Conservation (phyloP, 2,329 filamentous ascomycete genomes). For the Sporothrix pallida region DNA sequence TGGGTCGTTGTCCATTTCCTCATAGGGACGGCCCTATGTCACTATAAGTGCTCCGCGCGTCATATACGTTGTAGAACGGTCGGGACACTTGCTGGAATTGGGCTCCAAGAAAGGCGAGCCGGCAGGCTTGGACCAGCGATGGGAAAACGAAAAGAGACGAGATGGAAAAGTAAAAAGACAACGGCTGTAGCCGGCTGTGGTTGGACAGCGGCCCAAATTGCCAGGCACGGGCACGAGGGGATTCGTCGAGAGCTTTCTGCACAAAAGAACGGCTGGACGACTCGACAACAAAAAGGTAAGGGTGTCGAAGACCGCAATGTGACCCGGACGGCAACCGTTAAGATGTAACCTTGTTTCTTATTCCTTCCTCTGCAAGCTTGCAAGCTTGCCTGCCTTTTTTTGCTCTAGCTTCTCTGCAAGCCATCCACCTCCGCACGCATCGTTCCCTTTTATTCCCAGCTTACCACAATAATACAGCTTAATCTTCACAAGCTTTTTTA, state of each 20-base stretch:
- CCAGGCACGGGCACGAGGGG: constrained; percentile 22
- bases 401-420: not conserved
- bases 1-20: not conserved
- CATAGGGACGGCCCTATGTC: constrained; percentile 16
- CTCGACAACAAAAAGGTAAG: not conserved
- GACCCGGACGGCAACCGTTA: not conserved
- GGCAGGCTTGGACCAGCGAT: not conserved
- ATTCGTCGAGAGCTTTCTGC: not conserved
- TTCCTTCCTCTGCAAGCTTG: no score
- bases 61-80: not conserved
- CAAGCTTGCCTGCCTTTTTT: not conserved
- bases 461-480: not conserved
- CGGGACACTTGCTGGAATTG: no score
- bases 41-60: constrained; percentile 11
- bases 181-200: not conserved
- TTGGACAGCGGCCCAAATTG: not conserved
- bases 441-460: not conserved
- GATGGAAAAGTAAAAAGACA: not conserved
- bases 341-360: constrained; percentile 16
- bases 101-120: no score
- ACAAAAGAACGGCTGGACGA: not conserved
- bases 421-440: not conserved
- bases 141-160: not conserved
- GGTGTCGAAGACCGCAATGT: constrained; percentile 3
- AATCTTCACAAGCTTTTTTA: constrained; percentile 16